Base-by-base conservation (phyloP, 208 protist species). In the Leishmania lainsoni region DNA sequence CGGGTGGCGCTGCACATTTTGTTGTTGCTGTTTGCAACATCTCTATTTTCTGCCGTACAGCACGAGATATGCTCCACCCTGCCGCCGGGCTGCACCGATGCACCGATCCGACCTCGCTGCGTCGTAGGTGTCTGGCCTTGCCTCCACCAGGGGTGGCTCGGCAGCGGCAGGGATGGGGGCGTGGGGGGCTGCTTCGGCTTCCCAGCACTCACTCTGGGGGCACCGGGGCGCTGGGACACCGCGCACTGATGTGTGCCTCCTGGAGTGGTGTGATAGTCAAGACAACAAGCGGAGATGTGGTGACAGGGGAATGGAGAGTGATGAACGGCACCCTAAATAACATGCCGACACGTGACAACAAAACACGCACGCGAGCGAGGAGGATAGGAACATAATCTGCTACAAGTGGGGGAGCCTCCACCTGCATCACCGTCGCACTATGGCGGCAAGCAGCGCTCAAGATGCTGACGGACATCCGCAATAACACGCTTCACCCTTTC, bases 381-480 rank as follows among this genome's bases (percentile, higher is more conserved):
- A 69, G 10, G 69, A 14, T 16, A 54, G 32, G 16, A 5, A 5
- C 66, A 73, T 22, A 32, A 73, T 68, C 78, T 48, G 71, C 52
- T 81, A 69, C 56, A 51, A 66, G 74, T 42, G n/a, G 26, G 79
- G 66, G 54, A 66, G 75, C 9, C 74, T 32, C 16, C 0, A 58
- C 20, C 54, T 22, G 5, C 74, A 61, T 8, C 74, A 68, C 56
- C 42, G 39, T 29, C n/a, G 52, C 76, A 12, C 71, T 65, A 83
- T 32, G n/a, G 29, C 14, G 79, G 80, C 75, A 84, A 58, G 78
- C 86, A 89, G 52, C 49, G 32, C 12, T 42, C 52, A 20, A 89
- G 54, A 49, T 83, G 69, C 32, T 79, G 68, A 5, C 75, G 58
- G 3, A 85, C 71, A 32, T 80, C 61, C 29, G 22, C 68, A 68